phyloP scores from a whole-genome alignment of 1,139 yeast genomes.

The Kurtzmaniella quercitrusa region DNA sequence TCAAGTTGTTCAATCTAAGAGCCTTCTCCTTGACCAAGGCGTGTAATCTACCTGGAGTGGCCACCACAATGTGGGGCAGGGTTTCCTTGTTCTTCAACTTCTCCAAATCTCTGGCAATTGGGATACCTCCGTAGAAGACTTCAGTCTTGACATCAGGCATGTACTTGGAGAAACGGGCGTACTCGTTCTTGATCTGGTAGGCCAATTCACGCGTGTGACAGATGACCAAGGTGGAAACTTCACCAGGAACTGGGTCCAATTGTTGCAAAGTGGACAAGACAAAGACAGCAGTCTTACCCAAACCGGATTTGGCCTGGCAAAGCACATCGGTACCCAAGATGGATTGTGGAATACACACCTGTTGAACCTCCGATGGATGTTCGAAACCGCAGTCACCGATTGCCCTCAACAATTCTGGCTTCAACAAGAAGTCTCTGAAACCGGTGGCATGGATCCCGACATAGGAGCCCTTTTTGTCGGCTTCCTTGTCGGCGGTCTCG shows the following conservation, averaged over 20 bases:
- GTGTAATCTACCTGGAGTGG: slow-evolving; percentile 96
- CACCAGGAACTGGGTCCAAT: slow-evolving; percentile 96
- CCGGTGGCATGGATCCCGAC: slow-evolving; percentile 98
- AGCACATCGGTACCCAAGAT: slow-evolving; percentile 96
- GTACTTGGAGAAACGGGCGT: slow-evolving; percentile 95
- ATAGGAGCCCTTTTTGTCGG: slow-evolving; percentile 93
- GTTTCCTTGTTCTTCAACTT: slow-evolving; percentile 88
- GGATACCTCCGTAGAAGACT: slow-evolving; percentile 95
- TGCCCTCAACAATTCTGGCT: slow-evolving; percentile 95
- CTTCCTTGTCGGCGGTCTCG: slow-evolving; percentile 44
- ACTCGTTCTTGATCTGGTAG: slow-evolving; percentile 96
- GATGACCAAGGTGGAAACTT: slow-evolving; percentile 86
- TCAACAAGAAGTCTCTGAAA: slow-evolving; percentile 93
- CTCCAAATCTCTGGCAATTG: slow-evolving; percentile 82
- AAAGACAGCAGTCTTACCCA: slow-evolving; percentile 98
- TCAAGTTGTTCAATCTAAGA: slow-evolving; percentile 82
- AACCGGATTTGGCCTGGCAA: slow-evolving; percentile 99
- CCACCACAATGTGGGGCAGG: slow-evolving; percentile 94
- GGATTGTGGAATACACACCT: slow-evolving; percentile 97
- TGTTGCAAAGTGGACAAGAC: slow-evolving; percentile 95
- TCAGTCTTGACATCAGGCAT: slow-evolving; percentile 97
- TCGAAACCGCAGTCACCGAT: slow-evolving; percentile 99
- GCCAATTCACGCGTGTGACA: slow-evolving; percentile 99
- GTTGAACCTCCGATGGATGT: slow-evolving; percentile 99
- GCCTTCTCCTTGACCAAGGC: slow-evolving; percentile 91